Percentiles rank a stretch among this genome's conserved stretches.
phyloP scores from a whole-genome alignment of 1,139 yeast species.

The Pichia sp. region DNA sequence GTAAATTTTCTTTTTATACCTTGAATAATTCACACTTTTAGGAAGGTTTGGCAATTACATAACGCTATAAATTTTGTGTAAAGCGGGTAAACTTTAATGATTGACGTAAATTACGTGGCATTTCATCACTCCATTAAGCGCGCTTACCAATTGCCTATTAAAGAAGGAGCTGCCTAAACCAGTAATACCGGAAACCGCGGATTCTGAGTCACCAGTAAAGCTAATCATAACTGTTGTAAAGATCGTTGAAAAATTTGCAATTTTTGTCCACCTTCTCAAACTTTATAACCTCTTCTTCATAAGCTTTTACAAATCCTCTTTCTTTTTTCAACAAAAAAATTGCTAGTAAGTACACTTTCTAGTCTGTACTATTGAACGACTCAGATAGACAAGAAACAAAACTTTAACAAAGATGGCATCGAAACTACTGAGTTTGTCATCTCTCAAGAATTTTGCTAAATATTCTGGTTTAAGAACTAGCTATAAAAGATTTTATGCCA shows the following conservation, averaged over 20 bases:
- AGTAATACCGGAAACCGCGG: constrained; percentile 28
- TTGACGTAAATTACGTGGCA: neutral
- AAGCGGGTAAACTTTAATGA: too few relatives aligned
- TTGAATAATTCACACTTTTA: too few relatives aligned
- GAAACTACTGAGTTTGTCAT: constrained; percentile 7
- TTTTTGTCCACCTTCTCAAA: neutral
- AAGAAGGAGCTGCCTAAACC: constrained; percentile 11
- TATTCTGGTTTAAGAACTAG: constrained; percentile 4
- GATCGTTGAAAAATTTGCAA: constrained; percentile 4
- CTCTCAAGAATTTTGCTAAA: constrained; percentile 13
- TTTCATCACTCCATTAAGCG: constrained; percentile 7
- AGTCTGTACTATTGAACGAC: constrained; percentile 2
- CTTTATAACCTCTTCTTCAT: neutral
- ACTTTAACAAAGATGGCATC: constrained; percentile 8
- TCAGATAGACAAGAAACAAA: neutral
- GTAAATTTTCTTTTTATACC: too few relatives aligned
- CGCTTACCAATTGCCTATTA: constrained; percentile 17
- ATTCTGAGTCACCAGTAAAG: constrained; percentile 16
- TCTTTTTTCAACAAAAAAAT: too few relatives aligned
- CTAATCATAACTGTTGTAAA: neutral
- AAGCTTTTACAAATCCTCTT: neutral
- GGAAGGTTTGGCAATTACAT: too few relatives aligned
- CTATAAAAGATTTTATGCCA: constrained; percentile 24
- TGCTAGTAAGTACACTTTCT: too few relatives aligned
- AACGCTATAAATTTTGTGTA: too few relatives aligned